These are phyloP conservation scores for Tilletia indica DNA, from an alignment of 1,284 basidiomycete species.

Conservation along the genomic window DNA sequence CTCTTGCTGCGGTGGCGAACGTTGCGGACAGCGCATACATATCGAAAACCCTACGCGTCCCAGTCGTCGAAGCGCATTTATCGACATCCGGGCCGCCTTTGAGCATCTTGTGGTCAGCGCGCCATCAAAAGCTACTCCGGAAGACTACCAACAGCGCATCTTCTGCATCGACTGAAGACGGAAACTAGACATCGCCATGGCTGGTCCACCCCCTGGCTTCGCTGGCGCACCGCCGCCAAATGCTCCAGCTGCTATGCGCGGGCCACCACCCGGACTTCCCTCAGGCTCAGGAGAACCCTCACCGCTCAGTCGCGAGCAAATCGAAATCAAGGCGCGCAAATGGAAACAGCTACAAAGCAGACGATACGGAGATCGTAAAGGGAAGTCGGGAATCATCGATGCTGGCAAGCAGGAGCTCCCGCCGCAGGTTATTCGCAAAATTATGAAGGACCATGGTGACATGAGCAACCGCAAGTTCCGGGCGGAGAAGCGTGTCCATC, in stretches of 20 bases:
- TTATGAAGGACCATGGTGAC: conserved; percentile 57
- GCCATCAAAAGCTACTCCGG: neutral
- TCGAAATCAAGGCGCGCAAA: conserved; percentile 84
- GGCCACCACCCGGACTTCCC: conserved; percentile 20
- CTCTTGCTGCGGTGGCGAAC: too few relatives aligned
- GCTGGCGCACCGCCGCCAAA: conserved; percentile 31
- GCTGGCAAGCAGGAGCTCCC: conserved; percentile 77
- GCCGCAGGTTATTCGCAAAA: conserved; percentile 69
- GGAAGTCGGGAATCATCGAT: conserved; percentile 80
- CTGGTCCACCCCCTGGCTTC: conserved; percentile 38
- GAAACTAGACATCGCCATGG: conserved; percentile 25
- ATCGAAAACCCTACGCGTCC: too few relatives aligned
- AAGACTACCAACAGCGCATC: neutral
- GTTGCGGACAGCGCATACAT: too few relatives aligned
- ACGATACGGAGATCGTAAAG: conserved; percentile 79
- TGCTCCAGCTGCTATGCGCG: conserved; percentile 36
- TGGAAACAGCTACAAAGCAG: conserved; percentile 91
- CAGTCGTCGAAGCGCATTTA: too few relatives aligned
- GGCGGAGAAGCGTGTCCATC: conserved; percentile 97
- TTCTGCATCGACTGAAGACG: too few relatives aligned
- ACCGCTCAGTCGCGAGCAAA: conserved; percentile 70
- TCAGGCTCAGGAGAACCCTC: conserved; percentile 31
- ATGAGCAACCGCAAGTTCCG: conserved; percentile 67
- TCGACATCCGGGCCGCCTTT: too few relatives aligned
- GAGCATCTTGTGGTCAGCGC: neutral